A percentile compares a stretch with the other conserved stretches of the same genome.
phyloP scores from a whole-genome alignment of 2,329 filamentous ascomycete genomes.

The Venturia nashicola region DNA sequence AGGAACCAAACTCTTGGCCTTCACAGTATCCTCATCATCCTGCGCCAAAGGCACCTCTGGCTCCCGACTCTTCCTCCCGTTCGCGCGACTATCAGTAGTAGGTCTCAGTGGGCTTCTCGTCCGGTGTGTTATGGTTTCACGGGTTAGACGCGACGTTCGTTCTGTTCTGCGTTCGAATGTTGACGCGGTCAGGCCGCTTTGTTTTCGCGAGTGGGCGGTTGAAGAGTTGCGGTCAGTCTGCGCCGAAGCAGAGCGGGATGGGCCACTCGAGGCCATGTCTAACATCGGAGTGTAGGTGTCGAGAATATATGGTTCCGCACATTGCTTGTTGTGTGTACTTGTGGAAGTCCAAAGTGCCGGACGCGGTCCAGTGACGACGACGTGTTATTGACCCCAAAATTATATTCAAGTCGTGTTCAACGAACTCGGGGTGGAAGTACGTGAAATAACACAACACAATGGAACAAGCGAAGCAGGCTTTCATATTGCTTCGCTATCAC shows the following conservation, averaged over 20 bases:
- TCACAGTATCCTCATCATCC: neutral
- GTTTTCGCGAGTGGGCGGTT: neutral
- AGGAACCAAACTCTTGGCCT: slow-evolving; percentile 11
- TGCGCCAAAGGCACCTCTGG: slow-evolving; percentile 18
- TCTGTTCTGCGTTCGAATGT: slow-evolving; percentile 22
- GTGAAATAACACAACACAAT: neutral
- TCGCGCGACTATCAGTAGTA: slow-evolving; percentile 20
- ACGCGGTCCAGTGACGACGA: neutral
- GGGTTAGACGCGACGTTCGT: slow-evolving; percentile 23
- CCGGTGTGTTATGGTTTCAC: slow-evolving; percentile 22
- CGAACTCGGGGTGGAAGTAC: neutral
- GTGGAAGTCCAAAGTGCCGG: neutral
- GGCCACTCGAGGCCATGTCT: neutral
- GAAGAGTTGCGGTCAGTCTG: neutral
- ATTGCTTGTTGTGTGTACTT: neutral
- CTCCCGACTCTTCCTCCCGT: slow-evolving; percentile 18
- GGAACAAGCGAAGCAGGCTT: neutral
- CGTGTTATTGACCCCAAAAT: neutral
- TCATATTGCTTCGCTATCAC: slow-evolving; percentile 16
- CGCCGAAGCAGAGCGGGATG: neutral
- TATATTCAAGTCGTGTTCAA: neutral
- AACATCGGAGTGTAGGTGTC: neutral
- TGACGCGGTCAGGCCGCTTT: neutral
- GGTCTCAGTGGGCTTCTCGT: slow-evolving; percentile 26
- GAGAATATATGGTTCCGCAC: neutral